Evolutionary conservation across 2,329 filamentous ascomycete species (phyloP).

Genomic region (Colletotrichum salicis): DNA sequence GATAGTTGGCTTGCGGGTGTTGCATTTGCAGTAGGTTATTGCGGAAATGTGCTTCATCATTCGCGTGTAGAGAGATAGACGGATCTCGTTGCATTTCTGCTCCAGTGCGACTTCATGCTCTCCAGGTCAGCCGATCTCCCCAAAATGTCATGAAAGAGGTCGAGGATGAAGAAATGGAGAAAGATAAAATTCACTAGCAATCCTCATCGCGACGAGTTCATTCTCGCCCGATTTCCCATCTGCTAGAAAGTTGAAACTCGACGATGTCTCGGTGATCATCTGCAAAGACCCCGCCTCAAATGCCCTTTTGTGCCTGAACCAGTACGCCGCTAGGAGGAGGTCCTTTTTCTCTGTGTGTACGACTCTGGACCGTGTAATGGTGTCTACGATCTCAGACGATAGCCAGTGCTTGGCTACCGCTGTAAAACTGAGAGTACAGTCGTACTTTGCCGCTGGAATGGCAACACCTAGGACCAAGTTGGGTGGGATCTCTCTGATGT

Average conservation of each 20-base stretch:
- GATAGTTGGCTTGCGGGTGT: neutral
- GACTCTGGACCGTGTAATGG: neutral
- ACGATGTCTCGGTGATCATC: neutral
- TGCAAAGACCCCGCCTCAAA: neutral
- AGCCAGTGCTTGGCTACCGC: slow-evolving; percentile 3
- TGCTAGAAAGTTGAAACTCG: neutral
- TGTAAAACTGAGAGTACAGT: slow-evolving; percentile 1
- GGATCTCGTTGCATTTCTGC: neutral
- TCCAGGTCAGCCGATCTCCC: neutral
- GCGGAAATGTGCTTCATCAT: neutral
- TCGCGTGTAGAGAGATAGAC: slow-evolving; percentile 1
- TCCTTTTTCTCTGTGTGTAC: neutral
- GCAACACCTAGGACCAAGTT: neutral
- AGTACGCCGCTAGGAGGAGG: slow-evolving; percentile 13
- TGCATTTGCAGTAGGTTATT: neutral
- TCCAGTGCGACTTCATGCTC: slow-evolving; percentile 2
- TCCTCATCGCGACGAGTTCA: neutral
- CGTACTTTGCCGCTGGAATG: slow-evolving; percentile 9
- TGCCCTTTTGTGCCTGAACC: slow-evolving; percentile 1
- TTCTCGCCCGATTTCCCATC: neutral
- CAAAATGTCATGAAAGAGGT: no score
- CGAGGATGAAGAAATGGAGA: neutral
- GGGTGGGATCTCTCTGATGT: neutral
- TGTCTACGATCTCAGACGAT: neutral
- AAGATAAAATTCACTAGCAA: neutral